These are phyloP conservation scores for Colletotrichum orbiculare DNA, from an alignment of 2,329 filamentous ascomycete genomes.

Conservation along the genomic window DNA sequence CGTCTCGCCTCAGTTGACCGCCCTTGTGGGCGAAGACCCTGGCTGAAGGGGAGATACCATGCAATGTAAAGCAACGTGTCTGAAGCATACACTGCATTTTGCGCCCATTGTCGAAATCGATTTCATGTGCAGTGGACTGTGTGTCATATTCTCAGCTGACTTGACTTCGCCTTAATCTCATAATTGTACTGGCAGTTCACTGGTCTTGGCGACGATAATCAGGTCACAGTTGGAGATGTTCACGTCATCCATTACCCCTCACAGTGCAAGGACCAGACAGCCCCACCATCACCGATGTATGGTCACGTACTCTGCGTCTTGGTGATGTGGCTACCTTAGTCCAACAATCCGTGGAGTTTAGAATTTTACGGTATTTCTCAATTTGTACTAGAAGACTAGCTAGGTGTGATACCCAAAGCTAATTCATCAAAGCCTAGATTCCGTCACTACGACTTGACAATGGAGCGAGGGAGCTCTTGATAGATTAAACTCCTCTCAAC, in stretches of 20 bases:
- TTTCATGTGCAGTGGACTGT: background rate
- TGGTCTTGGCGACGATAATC: background rate
- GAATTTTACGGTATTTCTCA: background rate
- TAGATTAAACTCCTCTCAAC: background rate
- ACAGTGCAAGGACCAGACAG: conserved; percentile 24
- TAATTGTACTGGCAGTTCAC: background rate
- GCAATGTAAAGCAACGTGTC: too few relatives aligned
- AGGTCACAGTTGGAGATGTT: conserved; percentile 11
- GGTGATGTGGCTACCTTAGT: background rate
- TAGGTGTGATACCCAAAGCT: background rate
- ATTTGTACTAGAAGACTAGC: background rate
- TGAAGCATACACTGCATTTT: too few relatives aligned
- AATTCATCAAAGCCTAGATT: conserved; percentile 8
- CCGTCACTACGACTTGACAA: conserved; percentile 5
- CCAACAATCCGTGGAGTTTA: background rate
- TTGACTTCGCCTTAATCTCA: background rate
- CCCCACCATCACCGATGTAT: conserved; percentile 2
- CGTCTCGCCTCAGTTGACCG: conserved; percentile 12
- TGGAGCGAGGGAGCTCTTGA: background rate
- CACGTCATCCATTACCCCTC: conserved; percentile 39
- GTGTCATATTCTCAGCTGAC: background rate
- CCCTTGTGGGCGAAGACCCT: background rate
- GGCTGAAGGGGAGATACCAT: too few relatives aligned
- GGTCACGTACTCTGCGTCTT: background rate
- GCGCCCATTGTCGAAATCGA: too few relatives aligned